These are phyloP conservation scores for Pulicaria dysenterica DNA, from an alignment of 129 eudicot species.

Conservation along the genomic window DNA sequence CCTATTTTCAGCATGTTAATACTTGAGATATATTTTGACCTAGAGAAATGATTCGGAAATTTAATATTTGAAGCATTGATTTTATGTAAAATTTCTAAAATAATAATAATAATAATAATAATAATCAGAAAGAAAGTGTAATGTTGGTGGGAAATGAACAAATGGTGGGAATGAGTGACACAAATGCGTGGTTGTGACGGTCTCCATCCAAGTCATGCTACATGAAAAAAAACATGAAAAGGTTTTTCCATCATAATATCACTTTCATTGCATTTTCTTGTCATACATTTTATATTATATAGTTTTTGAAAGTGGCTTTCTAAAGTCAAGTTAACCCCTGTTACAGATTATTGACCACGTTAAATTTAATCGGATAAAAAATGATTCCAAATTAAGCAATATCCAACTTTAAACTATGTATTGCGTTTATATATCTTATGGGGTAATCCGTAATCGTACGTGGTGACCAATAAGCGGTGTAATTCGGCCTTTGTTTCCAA, in stretches of 20 bases:
- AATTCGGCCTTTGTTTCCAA: background rate
- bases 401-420: background rate
- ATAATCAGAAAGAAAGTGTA: background rate
- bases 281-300: slow-evolving; percentile 4
- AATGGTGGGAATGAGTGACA: slow-evolving; percentile 13
- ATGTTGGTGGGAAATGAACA: background rate
- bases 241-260: slow-evolving; percentile 33
- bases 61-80: background rate
- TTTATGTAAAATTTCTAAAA: background rate
- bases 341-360: slow-evolving; percentile 23
- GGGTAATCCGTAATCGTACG: background rate
- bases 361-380: slow-evolving; percentile 4
- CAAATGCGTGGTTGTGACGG: slow-evolving; percentile 21
- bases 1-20: too few species aligned
- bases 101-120: too few species aligned
- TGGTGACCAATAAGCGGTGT: background rate
- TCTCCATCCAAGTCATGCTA: slow-evolving; percentile 26
- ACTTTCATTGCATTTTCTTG: slow-evolving; percentile 31
- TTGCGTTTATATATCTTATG: background rate
- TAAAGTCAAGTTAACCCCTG: slow-evolving; percentile 31
- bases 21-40: too few species aligned
- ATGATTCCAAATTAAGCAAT: background rate
- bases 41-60: background rate
- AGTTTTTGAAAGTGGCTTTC: slow-evolving; percentile 13
- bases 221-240: slow-evolving; percentile 13